Conservation (phyloP, 805 yeast genomes). For the Nakazawaea ernobii region DNA sequence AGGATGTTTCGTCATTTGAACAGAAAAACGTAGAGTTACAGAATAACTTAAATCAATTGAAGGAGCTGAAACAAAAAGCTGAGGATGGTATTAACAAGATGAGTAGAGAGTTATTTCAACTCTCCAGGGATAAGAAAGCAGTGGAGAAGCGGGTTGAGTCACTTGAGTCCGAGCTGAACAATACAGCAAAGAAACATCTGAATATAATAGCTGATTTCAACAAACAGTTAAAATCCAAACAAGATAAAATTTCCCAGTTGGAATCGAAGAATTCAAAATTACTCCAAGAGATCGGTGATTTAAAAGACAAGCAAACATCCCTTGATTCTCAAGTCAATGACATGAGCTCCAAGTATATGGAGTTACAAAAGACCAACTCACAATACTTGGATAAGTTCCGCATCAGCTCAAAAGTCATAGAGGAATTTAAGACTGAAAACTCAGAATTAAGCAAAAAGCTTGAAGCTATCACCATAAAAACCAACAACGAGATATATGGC, state of each 20-base stretch:
- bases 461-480: conserved; percentile 1
- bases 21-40: conserved; percentile 24
- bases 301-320: conserved; percentile 14
- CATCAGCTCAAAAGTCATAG: conserved; percentile 4
- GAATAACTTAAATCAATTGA: conserved; percentile 26
- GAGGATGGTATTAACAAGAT: conserved; percentile 88
- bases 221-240: conserved; percentile 18
- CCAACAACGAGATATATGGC: conserved; percentile 5
- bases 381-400: conserved; percentile 37
- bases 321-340: conserved; percentile 15
- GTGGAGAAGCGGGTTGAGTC: conserved; percentile 36
- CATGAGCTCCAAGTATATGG: conserved; percentile 21
- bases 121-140: conserved; percentile 54
- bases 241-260: conserved; percentile 18
- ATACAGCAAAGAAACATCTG: conserved; percentile 26
- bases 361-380: conserved; percentile 27
- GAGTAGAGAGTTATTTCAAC: conserved; percentile 73
- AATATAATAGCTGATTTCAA: conserved; percentile 24
- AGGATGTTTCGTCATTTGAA: conserved; percentile 17
- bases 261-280: conserved; percentile 12
- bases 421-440: conserved; percentile 7
- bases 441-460: conserved; percentile 7
- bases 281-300: conserved; percentile 25
- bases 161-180: conserved; percentile 35
- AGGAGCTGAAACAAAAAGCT: conserved; percentile 50